These are phyloP conservation scores for Irpex rosettiformis DNA, from an alignment of 1,284 basidiomycete species.

Conservation along the genomic window DNA sequence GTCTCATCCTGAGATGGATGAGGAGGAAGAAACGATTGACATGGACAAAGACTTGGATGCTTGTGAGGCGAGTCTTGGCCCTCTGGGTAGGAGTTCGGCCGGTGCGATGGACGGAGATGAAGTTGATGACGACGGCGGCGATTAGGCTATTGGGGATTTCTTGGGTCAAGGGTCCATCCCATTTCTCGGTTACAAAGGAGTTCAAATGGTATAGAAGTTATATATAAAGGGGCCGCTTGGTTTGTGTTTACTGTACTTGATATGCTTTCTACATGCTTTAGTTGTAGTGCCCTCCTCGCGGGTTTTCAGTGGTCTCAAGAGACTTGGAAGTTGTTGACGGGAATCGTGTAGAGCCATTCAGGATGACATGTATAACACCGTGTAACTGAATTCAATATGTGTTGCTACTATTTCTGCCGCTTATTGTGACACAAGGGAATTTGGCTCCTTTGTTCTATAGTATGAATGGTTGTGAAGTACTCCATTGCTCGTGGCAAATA, in stretches of 20 bases:
- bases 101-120: slow-evolving; percentile 26
- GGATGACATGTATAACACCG: background rate
- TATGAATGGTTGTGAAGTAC: no score
- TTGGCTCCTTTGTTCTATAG: background rate
- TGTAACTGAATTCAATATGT: background rate
- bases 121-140: slow-evolving; percentile 27
- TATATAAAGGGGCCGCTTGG: background rate
- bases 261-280: background rate
- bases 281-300: background rate
- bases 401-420: no score
- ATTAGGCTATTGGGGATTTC: slow-evolving; percentile 3
- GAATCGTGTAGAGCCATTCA: no score
- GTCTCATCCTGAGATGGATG: slow-evolving; percentile 16
- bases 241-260: background rate
- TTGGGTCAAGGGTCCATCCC: no score
- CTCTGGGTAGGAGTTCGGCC: slow-evolving; percentile 13
- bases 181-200: background rate
- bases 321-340: background rate
- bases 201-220: background rate
- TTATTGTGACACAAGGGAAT: no score
- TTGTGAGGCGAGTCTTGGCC: slow-evolving; percentile 24
- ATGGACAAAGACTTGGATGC: slow-evolving; percentile 31
- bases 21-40: slow-evolving; percentile 27
- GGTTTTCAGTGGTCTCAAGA: background rate
- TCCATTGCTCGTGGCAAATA: no score